These are phyloP conservation scores for Malus hybrid DNA, from an alignment of 331 rosid genomes.

Conservation along the genomic window DNA sequence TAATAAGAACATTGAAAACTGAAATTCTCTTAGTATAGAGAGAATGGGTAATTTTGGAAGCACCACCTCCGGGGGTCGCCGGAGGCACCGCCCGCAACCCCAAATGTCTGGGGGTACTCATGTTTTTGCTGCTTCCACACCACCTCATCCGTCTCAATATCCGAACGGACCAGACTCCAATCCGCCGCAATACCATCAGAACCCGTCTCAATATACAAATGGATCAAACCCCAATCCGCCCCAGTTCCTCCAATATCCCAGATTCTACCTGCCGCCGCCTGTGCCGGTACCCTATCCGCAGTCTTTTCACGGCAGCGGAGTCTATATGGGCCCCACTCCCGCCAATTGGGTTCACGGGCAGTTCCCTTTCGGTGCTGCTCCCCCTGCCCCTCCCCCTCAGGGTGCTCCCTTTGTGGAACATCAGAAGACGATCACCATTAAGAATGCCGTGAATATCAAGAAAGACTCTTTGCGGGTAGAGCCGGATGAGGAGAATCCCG, in stretches of 20 bases:
- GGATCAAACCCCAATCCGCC: conserved; percentile 14
- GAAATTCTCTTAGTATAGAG: not conserved
- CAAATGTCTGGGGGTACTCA: not conserved
- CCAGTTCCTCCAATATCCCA: conserved; percentile 16
- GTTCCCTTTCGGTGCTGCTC: conserved; percentile 11
- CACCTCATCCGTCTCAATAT: conserved; percentile 13
- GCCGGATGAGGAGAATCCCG: conserved; percentile 34
- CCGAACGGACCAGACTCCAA: conserved; percentile 12
- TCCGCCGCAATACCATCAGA: conserved; percentile 11
- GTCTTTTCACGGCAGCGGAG: conserved; percentile 5
- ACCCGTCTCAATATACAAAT: conserved; percentile 8
- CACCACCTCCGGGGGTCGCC: conserved; percentile 7
- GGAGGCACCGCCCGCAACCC: conserved; percentile 19
- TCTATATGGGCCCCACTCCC: not conserved
- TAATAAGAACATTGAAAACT: not conserved
- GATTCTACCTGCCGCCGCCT: conserved; percentile 14
- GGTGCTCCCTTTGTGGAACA: conserved; percentile 18
- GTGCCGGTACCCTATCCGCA: conserved; percentile 8
- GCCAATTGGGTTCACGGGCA: conserved; percentile 10
- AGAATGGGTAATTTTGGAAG: conserved; percentile 33
- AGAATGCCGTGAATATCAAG: conserved; percentile 37
- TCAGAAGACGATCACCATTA: conserved; percentile 30
- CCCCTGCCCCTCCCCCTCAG: not conserved
- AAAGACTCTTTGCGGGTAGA: conserved; percentile 34
- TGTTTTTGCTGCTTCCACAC: conserved; percentile 10